Evolutionary conservation across 345 rosid species (phyloP).

Genomic region (Aegle marmelos): DNA sequence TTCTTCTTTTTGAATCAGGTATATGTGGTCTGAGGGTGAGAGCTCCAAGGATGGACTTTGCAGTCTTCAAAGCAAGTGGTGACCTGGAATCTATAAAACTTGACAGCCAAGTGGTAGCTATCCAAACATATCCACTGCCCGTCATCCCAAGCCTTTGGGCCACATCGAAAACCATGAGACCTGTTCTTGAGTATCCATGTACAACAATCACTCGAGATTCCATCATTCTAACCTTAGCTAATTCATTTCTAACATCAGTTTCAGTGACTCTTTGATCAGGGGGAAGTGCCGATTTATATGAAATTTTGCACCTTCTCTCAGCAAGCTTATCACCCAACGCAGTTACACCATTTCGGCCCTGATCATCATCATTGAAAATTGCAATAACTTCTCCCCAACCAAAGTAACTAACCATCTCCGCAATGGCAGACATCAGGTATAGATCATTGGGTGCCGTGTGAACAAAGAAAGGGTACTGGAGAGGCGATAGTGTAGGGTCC

Average conservation of each 20-base stretch:
- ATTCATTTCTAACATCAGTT: conserved; percentile 37
- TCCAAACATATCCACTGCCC: conserved; percentile 82
- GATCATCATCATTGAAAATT: conserved; percentile 74
- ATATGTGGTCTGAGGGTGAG: conserved; percentile 73
- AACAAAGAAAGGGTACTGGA: conserved; percentile 87
- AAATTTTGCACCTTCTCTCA: conserved; percentile 62
- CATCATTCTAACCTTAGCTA: conserved; percentile 58
- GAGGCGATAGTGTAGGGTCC: conserved; percentile 74
- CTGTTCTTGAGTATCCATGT: conserved; percentile 49
- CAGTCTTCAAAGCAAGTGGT: conserved; percentile 25
- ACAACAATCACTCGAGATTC: conserved; percentile 78
- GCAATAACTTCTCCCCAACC: conserved; percentile 74
- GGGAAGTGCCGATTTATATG: conserved; percentile 71
- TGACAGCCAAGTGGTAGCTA: conserved; percentile 78
- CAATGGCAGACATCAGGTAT: conserved; percentile 78
- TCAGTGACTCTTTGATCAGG: conserved; percentile 49
- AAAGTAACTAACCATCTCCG: conserved; percentile 64
- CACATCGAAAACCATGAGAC: conserved; percentile 60
- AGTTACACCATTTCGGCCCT: conserved; percentile 65
- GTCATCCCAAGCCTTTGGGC: conserved; percentile 81
- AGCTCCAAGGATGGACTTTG: conserved; percentile 51
- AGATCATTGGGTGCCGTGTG: conserved; percentile 90
- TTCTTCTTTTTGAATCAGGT: conserved; percentile 57
- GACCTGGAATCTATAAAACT: conserved; percentile 64
- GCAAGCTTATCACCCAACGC: conserved; percentile 64